A percentile compares a stretch with the other conserved stretches of the same genome.
Conservation (phyloP, 306 rosid species). For the Chamaecrista fasciculata region DNA sequence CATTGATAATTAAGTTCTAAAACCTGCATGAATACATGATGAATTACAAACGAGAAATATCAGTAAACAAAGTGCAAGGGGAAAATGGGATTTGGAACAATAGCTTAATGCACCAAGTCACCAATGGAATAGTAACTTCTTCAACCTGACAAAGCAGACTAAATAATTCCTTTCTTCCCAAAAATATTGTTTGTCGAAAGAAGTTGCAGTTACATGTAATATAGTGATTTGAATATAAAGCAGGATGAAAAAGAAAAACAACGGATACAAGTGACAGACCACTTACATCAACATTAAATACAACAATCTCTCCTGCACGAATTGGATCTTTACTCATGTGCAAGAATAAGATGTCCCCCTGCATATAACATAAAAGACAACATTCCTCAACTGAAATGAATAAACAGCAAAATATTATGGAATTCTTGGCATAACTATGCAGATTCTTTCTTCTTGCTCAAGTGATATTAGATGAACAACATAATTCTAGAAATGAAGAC, state of each 20-base stretch:
- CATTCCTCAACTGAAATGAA: background rate
- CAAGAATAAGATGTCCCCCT: slow-evolving; percentile 77
- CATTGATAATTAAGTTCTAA: too few relatives aligned
- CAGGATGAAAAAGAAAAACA: background rate
- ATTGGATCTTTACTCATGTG: slow-evolving; percentile 76
- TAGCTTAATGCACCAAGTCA: background rate
- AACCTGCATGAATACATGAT: background rate
- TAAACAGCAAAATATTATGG: background rate
- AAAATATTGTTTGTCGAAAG: background rate
- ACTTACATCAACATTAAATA: slow-evolving; percentile 66
- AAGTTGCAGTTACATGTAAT: background rate
- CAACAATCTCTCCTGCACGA: slow-evolving; percentile 77
- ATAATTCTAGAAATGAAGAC: slow-evolving; percentile 12
- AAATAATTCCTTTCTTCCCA: background rate
- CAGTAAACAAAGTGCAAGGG: too few relatives aligned
- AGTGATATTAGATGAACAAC: background rate
- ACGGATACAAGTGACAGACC: background rate
- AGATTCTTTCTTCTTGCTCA: slow-evolving; percentile 12
- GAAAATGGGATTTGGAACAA: background rate
- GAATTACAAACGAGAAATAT: background rate
- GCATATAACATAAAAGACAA: slow-evolving; percentile 14
- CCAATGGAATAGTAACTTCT: background rate
- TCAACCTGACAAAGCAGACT: background rate
- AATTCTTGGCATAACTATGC: slow-evolving; percentile 5
- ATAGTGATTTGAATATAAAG: background rate